These are phyloP conservation scores for Alternaria sp. DNA, from an alignment of 2,329 filamentous ascomycete genomes.

Conservation along the genomic window DNA sequence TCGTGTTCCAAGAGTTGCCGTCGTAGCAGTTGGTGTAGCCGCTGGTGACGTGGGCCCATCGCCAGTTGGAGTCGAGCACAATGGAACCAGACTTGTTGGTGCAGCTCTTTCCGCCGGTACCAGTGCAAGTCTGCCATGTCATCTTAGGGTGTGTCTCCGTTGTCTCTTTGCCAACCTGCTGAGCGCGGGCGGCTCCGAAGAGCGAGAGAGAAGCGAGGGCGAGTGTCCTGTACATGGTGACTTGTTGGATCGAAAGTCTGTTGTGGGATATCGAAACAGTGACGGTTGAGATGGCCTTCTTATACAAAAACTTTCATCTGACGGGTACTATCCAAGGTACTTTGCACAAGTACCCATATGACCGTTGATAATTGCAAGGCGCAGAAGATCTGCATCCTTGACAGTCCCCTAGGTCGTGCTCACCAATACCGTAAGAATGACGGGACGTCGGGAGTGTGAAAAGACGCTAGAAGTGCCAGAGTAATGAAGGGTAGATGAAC, in stretches of 20 bases:
- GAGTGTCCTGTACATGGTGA: constrained; percentile 52
- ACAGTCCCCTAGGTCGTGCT: constrained; percentile 18
- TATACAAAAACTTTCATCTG: constrained; percentile 38
- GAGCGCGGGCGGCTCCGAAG: constrained; percentile 51
- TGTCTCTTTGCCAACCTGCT: constrained; percentile 53
- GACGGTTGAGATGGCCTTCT: constrained; percentile 19
- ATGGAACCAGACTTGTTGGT: constrained; percentile 49
- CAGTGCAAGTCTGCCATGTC: constrained; percentile 53
- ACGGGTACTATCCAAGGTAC: constrained; percentile 19
- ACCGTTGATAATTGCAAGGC: constrained; percentile 29
- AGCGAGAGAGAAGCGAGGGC: constrained; percentile 53
- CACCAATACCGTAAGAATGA: constrained; percentile 37
- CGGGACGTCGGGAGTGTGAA: constrained; percentile 45
- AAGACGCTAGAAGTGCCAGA: constrained; percentile 27
- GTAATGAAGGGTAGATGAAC: constrained; percentile 51
- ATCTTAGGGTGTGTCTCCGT: constrained; percentile 55
- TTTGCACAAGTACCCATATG: constrained; percentile 28
- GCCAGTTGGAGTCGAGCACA: constrained; percentile 61
- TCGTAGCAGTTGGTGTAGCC: constrained; percentile 61
- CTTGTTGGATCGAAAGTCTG: constrained; percentile 35
- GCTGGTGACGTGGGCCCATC: constrained; percentile 57
- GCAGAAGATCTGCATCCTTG: constrained; percentile 27
- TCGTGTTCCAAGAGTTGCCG: constrained; percentile 55
- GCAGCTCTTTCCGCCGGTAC: constrained; percentile 51
- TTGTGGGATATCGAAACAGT: constrained; percentile 38